These are phyloP conservation scores for Chrysoporthe cubensis DNA, from an alignment of 2,329 filamentous ascomycete species.

Conservation along the genomic window DNA sequence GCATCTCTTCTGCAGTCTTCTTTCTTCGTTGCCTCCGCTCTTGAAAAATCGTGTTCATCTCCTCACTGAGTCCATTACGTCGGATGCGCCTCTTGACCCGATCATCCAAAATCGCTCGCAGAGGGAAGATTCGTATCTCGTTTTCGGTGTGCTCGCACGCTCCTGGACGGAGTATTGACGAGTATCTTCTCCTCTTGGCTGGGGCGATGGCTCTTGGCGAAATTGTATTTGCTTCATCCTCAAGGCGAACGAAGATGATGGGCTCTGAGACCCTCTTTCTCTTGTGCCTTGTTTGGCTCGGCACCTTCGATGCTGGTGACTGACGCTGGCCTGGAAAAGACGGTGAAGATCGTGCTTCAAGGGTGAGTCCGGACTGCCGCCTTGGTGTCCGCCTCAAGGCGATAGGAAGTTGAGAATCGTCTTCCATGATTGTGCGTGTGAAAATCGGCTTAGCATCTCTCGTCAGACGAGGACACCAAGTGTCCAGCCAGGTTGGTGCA, in stretches of 20 bases:
- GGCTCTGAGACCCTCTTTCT: conserved; percentile 22
- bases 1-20: conserved; percentile 51
- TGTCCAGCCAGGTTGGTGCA: not conserved
- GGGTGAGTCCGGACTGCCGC: not conserved
- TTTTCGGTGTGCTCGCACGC: not conserved
- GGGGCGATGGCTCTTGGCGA: not conserved
- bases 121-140: conserved; percentile 48
- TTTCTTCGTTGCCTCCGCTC: conserved; percentile 48
- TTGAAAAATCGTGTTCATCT: conserved; percentile 56
- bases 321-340: conserved; percentile 1
- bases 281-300: not conserved
- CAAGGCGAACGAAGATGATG: not conserved
- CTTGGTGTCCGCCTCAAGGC: conserved; percentile 23
- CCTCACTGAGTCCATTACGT: conserved; percentile 60
- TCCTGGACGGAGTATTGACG: not conserved
- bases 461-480: not conserved
- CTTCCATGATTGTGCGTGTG: not conserved
- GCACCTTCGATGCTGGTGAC: not conserved
- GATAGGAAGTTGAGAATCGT: conserved; percentile 8
- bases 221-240: not conserved
- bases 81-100: conserved; percentile 60
- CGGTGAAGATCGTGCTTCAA: not conserved
- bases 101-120: conserved; percentile 60
- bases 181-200: conserved; percentile 7
- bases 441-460: too few species aligned